Conservation (phyloP, 78 protist genomes). For the Dictyostelium citrinum region DNA sequence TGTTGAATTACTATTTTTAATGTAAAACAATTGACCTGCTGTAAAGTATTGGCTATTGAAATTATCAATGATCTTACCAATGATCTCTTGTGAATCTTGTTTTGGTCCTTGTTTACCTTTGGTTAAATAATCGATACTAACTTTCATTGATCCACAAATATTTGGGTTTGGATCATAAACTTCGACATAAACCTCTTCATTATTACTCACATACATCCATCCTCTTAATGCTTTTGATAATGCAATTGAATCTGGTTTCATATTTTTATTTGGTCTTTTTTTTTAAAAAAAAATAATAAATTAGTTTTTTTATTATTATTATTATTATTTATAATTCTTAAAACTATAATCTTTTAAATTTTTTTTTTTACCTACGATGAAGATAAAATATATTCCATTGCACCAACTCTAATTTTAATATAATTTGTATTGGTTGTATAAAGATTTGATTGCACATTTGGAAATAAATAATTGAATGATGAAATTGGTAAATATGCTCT, state of each 20-base stretch:
- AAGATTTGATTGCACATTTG: neutral
- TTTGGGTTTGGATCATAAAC: constrained; percentile 33
- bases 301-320: neutral
- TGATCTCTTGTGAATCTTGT: constrained; percentile 1
- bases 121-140: constrained; percentile 29
- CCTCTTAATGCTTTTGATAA: constrained; percentile 45
- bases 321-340: neutral
- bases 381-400: neutral
- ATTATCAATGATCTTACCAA: neutral
- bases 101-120: neutral
- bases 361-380: neutral
- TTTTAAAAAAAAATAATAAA: neutral
- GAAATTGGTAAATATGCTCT: neutral
- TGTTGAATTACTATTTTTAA: neutral
- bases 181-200: neutral
- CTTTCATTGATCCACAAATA: constrained; percentile 3
- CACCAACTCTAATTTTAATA: neutral
- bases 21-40: neutral
- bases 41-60: constrained; percentile 3
- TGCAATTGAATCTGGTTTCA: constrained; percentile 16
- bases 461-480: neutral
- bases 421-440: constrained; percentile 11
- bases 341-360: neutral
- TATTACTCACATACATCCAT: constrained; percentile 29
- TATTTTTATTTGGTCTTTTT: neutral